phyloP scores from a whole-genome alignment of 495 filamentous ascomycete species.

The Beverwykella pulmonaria region DNA sequence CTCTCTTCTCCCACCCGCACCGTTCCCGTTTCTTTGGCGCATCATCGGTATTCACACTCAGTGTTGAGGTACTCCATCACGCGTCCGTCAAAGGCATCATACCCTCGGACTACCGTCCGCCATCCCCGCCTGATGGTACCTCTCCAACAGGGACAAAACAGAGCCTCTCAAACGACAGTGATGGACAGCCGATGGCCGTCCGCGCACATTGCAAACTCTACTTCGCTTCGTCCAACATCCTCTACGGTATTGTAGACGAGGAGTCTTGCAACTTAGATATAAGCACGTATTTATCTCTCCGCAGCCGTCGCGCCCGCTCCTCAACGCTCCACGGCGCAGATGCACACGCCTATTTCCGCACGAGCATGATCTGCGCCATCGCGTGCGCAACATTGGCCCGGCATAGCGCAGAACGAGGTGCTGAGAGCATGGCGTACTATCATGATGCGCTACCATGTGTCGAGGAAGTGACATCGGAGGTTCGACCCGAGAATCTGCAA shows the following conservation, averaged over 20 bases:
- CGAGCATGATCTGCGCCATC: constrained; percentile 22
- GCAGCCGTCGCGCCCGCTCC: neutral
- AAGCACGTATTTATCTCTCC: neutral
- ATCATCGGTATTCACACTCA: constrained; percentile 13
- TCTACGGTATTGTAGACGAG: constrained; percentile 22
- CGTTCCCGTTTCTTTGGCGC: constrained; percentile 20
- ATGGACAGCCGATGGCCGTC: constrained; percentile 6
- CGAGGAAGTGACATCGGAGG: constrained; percentile 20
- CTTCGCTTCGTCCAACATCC: constrained; percentile 14
- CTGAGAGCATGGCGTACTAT: constrained; percentile 20
- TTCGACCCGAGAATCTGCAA: constrained; percentile 4
- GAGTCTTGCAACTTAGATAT: neutral
- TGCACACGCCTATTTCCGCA: constrained; percentile 16
- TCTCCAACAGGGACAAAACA: neutral
- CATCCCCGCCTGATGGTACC: neutral
- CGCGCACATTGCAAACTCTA: constrained; percentile 7
- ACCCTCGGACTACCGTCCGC: neutral
- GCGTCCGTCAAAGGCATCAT: constrained; percentile 8
- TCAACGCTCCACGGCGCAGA: constrained; percentile 2
- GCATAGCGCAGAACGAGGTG: neutral
- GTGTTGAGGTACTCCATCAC: constrained; percentile 13
- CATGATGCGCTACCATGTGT: constrained; percentile 17
- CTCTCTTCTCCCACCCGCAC: neutral
- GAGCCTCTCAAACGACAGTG: constrained; percentile 1
- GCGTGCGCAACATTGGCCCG: constrained; percentile 9